Evolutionary conservation across 2,329 filamentous ascomycete genomes (phyloP).

Genomic region (Metarhizium guizhouense): DNA sequence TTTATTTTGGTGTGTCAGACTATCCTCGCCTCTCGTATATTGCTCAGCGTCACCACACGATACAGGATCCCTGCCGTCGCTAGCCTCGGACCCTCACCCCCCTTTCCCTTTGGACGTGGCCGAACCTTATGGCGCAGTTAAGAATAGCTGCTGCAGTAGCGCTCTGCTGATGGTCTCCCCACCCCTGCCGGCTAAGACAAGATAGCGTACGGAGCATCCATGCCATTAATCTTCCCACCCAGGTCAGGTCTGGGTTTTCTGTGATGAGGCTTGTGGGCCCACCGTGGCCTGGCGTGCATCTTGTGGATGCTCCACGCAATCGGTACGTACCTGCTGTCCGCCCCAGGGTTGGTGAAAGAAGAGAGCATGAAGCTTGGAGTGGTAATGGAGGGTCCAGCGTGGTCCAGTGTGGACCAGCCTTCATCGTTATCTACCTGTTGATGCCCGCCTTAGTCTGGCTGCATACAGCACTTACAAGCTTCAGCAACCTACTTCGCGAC

Average conservation of each 20-base stretch:
- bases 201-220: constrained; percentile 13
- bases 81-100: constrained; percentile 10
- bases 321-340: constrained; percentile 10
- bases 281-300: constrained; percentile 3
- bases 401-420: constrained; percentile 4
- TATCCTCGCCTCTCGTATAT: constrained; percentile 40
- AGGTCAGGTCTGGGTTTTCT: constrained; percentile 14
- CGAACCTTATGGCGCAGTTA: constrained; percentile 27
- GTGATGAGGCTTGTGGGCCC: constrained; percentile 21
- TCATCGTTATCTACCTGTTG: constrained; percentile 16
- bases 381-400: background rate
- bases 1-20: constrained; percentile 42
- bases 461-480: constrained; percentile 8
- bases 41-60: constrained; percentile 35
- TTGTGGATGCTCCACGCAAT: constrained; percentile 30
- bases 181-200: constrained; percentile 22
- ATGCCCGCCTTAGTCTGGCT: constrained; percentile 13
- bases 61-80: constrained; percentile 19
- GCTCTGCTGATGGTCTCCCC: constrained; percentile 2
- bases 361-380: background rate
- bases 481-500: constrained; percentile 25
- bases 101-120: constrained; percentile 12
- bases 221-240: constrained; percentile 24
- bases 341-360: background rate
- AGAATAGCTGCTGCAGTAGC: constrained; percentile 36